Percentiles rank a stretch among this genome's conserved stretches.
These are phyloP conservation scores for Microbotryomycetes sp. DNA, from an alignment of 1,284 basidiomycete genomes.

Conservation along the genomic window DNA sequence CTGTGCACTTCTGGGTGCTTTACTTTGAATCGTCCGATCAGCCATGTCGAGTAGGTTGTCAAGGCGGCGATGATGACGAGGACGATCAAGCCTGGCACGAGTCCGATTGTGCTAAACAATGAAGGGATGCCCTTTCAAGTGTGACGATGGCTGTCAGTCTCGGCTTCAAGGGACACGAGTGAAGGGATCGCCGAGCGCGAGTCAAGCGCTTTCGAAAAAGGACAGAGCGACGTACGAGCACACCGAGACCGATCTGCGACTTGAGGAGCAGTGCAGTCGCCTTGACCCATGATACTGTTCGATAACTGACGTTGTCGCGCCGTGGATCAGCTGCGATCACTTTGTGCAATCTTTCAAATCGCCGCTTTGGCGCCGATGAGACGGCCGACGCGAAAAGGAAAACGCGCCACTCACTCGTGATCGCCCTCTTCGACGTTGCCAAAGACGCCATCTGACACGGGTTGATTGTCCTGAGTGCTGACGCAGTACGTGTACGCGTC, in stretches of 20 bases:
- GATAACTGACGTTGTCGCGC: too few species aligned
- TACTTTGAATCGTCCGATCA: constrained; percentile 53
- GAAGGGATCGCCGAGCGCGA: too few species aligned
- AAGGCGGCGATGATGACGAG: constrained; percentile 51
- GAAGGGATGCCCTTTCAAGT: constrained; percentile 41
- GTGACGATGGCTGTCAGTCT: too few species aligned
- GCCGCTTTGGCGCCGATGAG: too few species aligned
- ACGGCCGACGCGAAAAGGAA: too few species aligned
- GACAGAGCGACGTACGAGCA: neutral
- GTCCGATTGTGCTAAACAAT: constrained; percentile 51
- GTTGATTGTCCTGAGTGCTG: too few species aligned
- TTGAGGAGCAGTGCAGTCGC: neutral
- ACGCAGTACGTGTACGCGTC: too few species aligned
- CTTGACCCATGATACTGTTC: neutral
- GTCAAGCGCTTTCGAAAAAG: too few species aligned
- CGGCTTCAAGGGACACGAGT: too few species aligned
- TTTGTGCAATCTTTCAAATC: too few species aligned
- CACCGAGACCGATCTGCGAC: neutral
- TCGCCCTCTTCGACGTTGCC: neutral
- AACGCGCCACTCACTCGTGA: neutral
- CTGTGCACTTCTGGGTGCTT: constrained; percentile 53
- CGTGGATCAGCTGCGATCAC: too few species aligned
- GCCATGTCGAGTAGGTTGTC: constrained; percentile 46
- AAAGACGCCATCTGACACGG: neutral
- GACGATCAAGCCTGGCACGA: constrained; percentile 52